These are phyloP conservation scores for Paecilomyces sp. DNA, from an alignment of 2,329 filamentous ascomycete genomes.

Conservation along the genomic window DNA sequence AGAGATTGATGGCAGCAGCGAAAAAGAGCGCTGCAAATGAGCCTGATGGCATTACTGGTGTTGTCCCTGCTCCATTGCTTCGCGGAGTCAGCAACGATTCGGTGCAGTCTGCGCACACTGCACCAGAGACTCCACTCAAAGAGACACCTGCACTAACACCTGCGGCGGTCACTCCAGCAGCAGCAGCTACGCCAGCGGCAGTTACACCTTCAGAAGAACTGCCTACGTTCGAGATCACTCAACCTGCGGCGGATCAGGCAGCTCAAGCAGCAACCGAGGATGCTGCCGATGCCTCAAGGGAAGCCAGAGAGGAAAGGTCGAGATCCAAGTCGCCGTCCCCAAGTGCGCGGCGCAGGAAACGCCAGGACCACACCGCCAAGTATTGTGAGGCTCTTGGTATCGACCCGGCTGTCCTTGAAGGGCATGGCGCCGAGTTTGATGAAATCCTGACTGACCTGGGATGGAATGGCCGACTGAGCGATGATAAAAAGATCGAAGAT, in stretches of 20 bases:
- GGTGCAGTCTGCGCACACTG: slow-evolving; percentile 15
- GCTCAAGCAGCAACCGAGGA: slow-evolving; percentile 15
- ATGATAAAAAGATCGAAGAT: slow-evolving; percentile 67
- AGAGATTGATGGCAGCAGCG: slow-evolving; percentile 60
- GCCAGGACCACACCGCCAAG: slow-evolving; percentile 66
- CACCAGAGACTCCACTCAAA: slow-evolving; percentile 22
- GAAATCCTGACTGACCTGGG: slow-evolving; percentile 78
- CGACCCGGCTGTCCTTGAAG: slow-evolving; percentile 68
- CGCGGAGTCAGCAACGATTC: slow-evolving; percentile 35
- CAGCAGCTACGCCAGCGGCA: slow-evolving; percentile 9
- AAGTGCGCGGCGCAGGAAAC: slow-evolving; percentile 51
- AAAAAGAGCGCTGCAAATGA: slow-evolving; percentile 56
- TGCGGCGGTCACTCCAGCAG: slow-evolving; percentile 2
- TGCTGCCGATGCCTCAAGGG: slow-evolving; percentile 15
- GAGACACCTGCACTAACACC: slow-evolving; percentile 20
- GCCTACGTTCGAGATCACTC: slow-evolving; percentile 34
- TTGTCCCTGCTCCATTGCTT: slow-evolving; percentile 68
- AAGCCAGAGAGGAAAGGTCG: slow-evolving; percentile 17
- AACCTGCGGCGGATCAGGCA: slow-evolving; percentile 22
- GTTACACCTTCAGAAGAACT: slow-evolving; percentile 11
- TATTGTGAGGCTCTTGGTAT: slow-evolving; percentile 73
- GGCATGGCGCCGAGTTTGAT: slow-evolving; percentile 71
- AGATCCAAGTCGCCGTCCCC: slow-evolving; percentile 31
- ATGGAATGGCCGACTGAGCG: slow-evolving; percentile 73
- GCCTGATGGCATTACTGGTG: slow-evolving; percentile 81